Evolutionary conservation across 306 rosid species (phyloP).

Genomic region (Inga oerstediana): DNA sequence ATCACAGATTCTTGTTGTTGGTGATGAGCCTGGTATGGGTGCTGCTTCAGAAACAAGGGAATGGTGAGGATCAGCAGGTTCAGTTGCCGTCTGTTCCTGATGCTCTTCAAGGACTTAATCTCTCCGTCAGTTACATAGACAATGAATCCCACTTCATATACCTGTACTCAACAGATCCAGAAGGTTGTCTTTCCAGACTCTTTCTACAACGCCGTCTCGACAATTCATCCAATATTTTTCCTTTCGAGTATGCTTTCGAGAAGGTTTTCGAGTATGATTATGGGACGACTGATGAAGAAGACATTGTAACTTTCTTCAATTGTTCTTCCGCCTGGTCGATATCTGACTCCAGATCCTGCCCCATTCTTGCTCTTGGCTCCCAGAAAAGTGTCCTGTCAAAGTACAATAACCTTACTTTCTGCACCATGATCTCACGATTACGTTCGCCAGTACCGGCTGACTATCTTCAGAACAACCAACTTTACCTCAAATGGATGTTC

Average conservation of each 20-base stretch:
- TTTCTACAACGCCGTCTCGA: not conserved
- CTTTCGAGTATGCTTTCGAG: not conserved
- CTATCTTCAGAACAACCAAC: accelerated
- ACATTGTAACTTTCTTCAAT: constrained; percentile 24
- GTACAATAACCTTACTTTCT: not conserved
- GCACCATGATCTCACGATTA: constrained; percentile 12
- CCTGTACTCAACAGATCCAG: not conserved
- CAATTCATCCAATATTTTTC: not conserved
- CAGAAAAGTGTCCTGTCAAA: not conserved
- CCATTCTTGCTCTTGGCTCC: not conserved
- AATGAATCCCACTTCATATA: not conserved
- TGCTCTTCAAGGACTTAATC: not conserved
- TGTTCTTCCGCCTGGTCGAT: not conserved
- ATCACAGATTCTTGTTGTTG: too few relatives aligned
- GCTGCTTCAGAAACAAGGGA: not conserved
- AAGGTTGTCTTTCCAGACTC: constrained; percentile 14
- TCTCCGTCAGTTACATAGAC: not conserved
- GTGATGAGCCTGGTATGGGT: not conserved
- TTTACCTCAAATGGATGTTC: too few relatives aligned
- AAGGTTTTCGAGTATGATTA: not conserved
- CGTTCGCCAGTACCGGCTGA: not conserved
- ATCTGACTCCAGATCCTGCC: not conserved
- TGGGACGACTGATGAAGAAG: accelerated
- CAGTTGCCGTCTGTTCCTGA: not conserved
- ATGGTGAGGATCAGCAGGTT: not conserved